Evolutionary conservation across 805 yeast genomes (phyloP), one percentile per base, ranked within the genome.

Genomic region (Candida xyloterini): DNA sequence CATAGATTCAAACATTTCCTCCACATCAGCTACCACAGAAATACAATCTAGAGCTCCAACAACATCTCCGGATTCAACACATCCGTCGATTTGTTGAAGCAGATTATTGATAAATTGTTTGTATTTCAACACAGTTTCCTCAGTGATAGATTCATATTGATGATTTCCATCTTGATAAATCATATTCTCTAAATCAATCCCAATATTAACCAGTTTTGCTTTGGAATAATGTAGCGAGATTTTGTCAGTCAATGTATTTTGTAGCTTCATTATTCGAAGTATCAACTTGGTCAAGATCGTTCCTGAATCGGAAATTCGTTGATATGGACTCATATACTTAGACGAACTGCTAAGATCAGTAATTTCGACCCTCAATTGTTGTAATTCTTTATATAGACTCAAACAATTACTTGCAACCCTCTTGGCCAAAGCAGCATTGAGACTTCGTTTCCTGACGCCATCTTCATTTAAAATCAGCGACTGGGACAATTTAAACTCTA

Each of bases 1-100:
- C 61, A 74, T 68, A 0, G 78, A 72, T 32, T 79, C 81, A 56
- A 79, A 82, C 88, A 83, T 83, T 48, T 78, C 73, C 52, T 82
- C 89, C 61, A 83, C 80, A 48, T 82, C 89, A 43, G 71, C 71
- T 21, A 83, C 77, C 22, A 81, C 80, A 0, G 78, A 77, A 39
- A 82, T 66, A 49, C 87, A 81, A 53, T 83, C 88, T 62, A 77
- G 73, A 40, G 79, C 78, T 10, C 74, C 74, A 29, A 74, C 72
- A 14, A 72, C 68, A 51, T 82, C 84, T 24, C 75, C 73, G 11
- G 63, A 56, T 6, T 68, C 69, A 7, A 79, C 73, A 3, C 84
- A 76, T 11, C 61, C 63, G 40, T 79, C 77, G 43, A 82, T 62
- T 51, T 81, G 88, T 33, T 67, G 69, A 18, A 82, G 61, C 34